Base-by-base conservation (phyloP, 805 yeast genomes). In the Torulaspora maleeae region DNA sequence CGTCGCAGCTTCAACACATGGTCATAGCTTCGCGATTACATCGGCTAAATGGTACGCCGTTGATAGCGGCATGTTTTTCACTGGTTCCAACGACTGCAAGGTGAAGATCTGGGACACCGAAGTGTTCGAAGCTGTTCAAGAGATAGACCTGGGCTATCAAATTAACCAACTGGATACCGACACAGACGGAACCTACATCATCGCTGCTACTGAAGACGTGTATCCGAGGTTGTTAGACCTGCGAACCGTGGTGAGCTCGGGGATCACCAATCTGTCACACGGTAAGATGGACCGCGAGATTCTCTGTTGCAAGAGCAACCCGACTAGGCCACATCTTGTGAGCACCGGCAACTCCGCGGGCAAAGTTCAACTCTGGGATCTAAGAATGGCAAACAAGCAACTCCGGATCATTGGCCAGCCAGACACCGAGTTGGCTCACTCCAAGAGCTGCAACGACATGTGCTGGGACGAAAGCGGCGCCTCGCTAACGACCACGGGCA, bases 261-360 rank as follows among this genome's bases (percentile, higher is more conserved):
- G 90, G 0, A 95, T 87, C 45, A 82, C 85, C 1, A 67, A 87
- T 24, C 63, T 71, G 35, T 89, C 86, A 9, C 84, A 79, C 50
- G 72, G 72, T 10, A 79, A 81, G 1, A 75, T 80, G 36, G 64
- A 52, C 12, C 34, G 43, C 10, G 59, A 56, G 32, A 55, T 58
- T 5, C 50, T 60, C 24, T 44, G 79, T 22, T 79, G 83, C 25
- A 78, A 80, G 56, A 88, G 95, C 91, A 83, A 85, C 37, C 95
- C 95, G 0, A 67, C 68, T 6, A 68, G 77, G 49, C 65, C 79
- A 0, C 66, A 83, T 55, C 49, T 84, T 3, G 68, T 90, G 1
- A 89, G 90, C 0, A 75, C 88, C 3, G 96, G 95, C 1, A 89
- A 91, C 16, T 75, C 78, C 13, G 87, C 83, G 54, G 96, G 97